Evolutionary conservation across 2,329 filamentous ascomycete species (phyloP).

Genomic region (Venturia pyrina): DNA sequence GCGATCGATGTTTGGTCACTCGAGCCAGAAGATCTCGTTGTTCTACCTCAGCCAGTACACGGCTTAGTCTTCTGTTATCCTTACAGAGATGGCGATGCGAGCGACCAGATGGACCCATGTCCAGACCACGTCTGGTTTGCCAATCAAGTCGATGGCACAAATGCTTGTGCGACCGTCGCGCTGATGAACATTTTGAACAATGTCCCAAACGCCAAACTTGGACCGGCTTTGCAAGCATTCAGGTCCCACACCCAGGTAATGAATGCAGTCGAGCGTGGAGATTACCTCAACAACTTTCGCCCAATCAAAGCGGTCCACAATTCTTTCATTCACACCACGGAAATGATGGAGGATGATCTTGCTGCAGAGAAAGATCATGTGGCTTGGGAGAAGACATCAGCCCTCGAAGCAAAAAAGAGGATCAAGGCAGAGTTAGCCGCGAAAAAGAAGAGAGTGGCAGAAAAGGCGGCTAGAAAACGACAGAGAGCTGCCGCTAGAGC

Average conservation of each 20-base stretch:
- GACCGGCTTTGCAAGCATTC: slow-evolving; percentile 60
- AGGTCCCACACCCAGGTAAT: slow-evolving; percentile 61
- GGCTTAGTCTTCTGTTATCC: slow-evolving; percentile 86
- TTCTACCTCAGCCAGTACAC: slow-evolving; percentile 64
- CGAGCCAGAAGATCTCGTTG: slow-evolving; percentile 54
- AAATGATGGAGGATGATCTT: slow-evolving; percentile 66
- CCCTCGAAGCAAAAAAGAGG: slow-evolving; percentile 25
- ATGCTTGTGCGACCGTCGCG: slow-evolving; percentile 87
- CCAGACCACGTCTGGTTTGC: slow-evolving; percentile 78
- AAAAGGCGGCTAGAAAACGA: slow-evolving; percentile 18
- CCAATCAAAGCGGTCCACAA: slow-evolving; percentile 81
- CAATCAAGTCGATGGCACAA: slow-evolving; percentile 66
- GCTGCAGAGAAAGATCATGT: slow-evolving; percentile 54
- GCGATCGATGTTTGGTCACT: slow-evolving; percentile 68
- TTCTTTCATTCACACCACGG: slow-evolving; percentile 70
- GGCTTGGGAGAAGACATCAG: slow-evolving; percentile 43
- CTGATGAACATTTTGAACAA: slow-evolving; percentile 94
- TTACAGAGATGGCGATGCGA: slow-evolving; percentile 47
- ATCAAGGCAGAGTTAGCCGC: slow-evolving; percentile 14
- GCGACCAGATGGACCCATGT: slow-evolving; percentile 43
- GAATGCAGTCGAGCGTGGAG: slow-evolving; percentile 62
- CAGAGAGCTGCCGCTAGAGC: slow-evolving; percentile 19
- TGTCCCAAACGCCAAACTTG: slow-evolving; percentile 47
- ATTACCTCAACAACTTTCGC: slow-evolving; percentile 61
- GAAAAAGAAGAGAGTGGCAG: slow-evolving; percentile 17